Evolutionary conservation across 2,329 filamentous ascomycete species (phyloP).

Genomic region (Exserohilum turcica): DNA sequence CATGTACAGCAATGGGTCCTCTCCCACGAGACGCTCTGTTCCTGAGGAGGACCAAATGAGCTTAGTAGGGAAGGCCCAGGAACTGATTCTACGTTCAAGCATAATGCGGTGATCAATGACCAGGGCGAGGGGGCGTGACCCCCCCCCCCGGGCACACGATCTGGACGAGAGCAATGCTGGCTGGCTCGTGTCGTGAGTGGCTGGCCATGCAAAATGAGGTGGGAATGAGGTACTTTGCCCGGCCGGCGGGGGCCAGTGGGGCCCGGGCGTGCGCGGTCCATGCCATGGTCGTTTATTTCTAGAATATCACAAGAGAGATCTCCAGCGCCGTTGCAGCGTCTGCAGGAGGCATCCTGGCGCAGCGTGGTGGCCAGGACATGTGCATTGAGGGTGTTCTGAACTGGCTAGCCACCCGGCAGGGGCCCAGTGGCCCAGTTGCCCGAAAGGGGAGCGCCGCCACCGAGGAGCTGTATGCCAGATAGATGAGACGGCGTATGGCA

Average conservation of each 20-base stretch:
- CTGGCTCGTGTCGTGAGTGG: constrained; percentile 48
- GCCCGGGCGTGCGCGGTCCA: constrained; percentile 34
- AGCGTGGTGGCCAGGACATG: constrained; percentile 44
- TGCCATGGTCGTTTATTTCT: constrained; percentile 48
- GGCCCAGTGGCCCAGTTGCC: constrained; percentile 37
- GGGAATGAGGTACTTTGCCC: constrained; percentile 40
- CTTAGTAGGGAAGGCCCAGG: constrained; percentile 50
- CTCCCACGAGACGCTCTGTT: constrained; percentile 51
- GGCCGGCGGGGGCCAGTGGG: constrained; percentile 35
- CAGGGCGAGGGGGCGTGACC: constrained; percentile 35
- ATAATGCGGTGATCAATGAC: constrained; percentile 54
- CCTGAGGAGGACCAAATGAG: constrained; percentile 50
- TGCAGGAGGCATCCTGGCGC: constrained; percentile 45
- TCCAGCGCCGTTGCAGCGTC: constrained; percentile 48
- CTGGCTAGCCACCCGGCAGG: constrained; percentile 40
- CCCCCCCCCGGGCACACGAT: constrained; percentile 44
- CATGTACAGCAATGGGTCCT: constrained; percentile 46
- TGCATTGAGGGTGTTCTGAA: constrained; percentile 42
- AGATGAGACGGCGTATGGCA: constrained; percentile 40
- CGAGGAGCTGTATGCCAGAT: constrained; percentile 41
- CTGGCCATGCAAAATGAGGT: constrained; percentile 48
- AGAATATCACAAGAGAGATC: constrained; percentile 50
- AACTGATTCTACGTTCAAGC: constrained; percentile 51
- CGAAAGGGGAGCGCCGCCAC: constrained; percentile 43
- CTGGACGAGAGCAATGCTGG: constrained; percentile 47